Base-by-base conservation (phyloP, 139 green algal species). In the Picochlorum sp. region DNA sequence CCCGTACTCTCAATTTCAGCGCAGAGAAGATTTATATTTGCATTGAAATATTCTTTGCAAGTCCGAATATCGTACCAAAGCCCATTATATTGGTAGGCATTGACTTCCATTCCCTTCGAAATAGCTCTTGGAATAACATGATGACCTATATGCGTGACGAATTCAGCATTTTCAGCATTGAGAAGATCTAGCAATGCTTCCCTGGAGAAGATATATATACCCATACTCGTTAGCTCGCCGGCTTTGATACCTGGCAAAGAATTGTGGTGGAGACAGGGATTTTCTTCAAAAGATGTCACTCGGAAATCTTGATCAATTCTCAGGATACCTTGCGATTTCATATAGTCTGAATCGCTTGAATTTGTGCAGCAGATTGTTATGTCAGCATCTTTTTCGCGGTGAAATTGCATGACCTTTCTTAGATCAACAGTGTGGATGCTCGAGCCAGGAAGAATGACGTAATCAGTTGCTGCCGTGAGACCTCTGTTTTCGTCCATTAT, bases 11-110 rank as follows among this genome's bases (percentile, higher is more conserved):
- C 34, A 41, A 11, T 41, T 11, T 41, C 34, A 41, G 8, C 34
- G 8, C 34, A 49, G 3, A 75, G 79, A 49, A 94, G 80, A 45
- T 70, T 57, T 57, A 94, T 66, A 71, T 94, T 93, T 50, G 85
- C 63, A 31, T 90, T 68, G 61, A 83, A 92, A 63, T 90, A 94
- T n/a, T 91, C 83, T 52, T 82, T 62, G 49, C 84, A 71, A 47
- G 21, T 71, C 24, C 49, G 60, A 30, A 85, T 69, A 15, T 84
- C 76, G 63, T 73, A 70, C 85, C 85, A 94, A 78, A 86, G 91
- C 68, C 84, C 94, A 65, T 96, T 89, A 85, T 98, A 98, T 30
- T 96, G 85, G 75, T 84, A 87, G 0, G 85, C 83, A 56, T 86
- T 74, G 21, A 91, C 68, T 49, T 84, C 69, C 73, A 83, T 76